Conservation (phyloP, 805 yeast genomes). For the Yarrowia sp. region DNA sequence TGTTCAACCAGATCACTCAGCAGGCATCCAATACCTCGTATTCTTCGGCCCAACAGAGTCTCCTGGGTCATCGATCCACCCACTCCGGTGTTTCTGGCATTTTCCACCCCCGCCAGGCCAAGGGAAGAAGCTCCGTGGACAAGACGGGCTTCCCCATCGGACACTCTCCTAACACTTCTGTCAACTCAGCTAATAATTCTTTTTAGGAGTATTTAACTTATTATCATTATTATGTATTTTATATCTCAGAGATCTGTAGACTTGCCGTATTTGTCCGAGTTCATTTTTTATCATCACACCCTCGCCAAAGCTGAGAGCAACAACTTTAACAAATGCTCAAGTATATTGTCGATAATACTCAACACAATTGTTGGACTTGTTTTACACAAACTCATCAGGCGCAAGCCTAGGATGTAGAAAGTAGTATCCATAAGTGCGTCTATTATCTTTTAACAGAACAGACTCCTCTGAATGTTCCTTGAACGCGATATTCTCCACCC, state of each 20-base stretch:
- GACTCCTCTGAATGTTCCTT: too few species aligned
- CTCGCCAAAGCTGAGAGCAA: too few species aligned
- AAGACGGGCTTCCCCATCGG: constrained; percentile 7
- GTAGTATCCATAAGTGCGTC: too few species aligned
- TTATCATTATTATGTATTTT: constrained; percentile 10
- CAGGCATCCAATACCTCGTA: constrained; percentile 21
- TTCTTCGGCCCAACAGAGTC: background rate
- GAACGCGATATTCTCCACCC: too few species aligned
- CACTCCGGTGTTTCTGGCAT: constrained; percentile 13
- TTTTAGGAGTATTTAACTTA: constrained; percentile 15
- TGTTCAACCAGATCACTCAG: constrained; percentile 19
- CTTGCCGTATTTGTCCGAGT: background rate
- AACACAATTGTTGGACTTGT: too few species aligned
- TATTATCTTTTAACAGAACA: too few species aligned
- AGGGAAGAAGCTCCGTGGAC: constrained; percentile 12
- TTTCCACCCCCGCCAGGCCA: constrained; percentile 20
- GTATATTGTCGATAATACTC: too few species aligned
- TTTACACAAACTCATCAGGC: too few species aligned
- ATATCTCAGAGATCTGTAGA: background rate
- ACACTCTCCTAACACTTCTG: constrained; percentile 2
- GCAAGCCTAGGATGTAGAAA: too few species aligned
- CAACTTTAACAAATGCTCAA: too few species aligned
- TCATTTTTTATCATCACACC: background rate
- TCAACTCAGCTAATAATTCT: constrained; percentile 4
- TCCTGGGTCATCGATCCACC: constrained; percentile 11